phyloP scores from a whole-genome alignment of 345 rosid genomes.

The Boechera retrofracta region DNA sequence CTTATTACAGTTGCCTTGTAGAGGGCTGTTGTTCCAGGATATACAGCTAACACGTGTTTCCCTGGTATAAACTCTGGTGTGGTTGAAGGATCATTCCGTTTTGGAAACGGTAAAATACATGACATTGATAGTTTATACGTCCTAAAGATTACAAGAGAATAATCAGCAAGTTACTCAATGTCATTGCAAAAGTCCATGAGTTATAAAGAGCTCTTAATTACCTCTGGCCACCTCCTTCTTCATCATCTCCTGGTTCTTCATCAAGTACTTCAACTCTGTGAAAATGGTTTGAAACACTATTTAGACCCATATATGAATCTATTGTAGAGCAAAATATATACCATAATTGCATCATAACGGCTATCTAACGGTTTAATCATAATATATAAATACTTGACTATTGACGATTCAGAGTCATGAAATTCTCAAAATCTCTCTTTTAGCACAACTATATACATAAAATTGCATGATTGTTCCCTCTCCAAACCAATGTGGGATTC shows the following conservation, averaged over 20 bases:
- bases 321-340: not conserved
- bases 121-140: conserved; percentile 86
- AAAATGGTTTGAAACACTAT: not conserved
- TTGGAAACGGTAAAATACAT: conserved; percentile 84
- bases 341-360: not conserved
- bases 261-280: conserved; percentile 89
- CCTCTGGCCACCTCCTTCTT: conserved; percentile 84
- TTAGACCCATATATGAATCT: conserved; percentile 12
- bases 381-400: not conserved
- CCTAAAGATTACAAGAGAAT: conserved; percentile 48
- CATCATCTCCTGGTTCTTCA: conserved; percentile 98
- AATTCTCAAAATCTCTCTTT: not conserved
- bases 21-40: conserved; percentile 97
- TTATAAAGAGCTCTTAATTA: conserved; percentile 25
- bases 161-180: conserved; percentile 13
- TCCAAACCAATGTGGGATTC: not conserved
- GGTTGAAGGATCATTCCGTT: conserved; percentile 64
- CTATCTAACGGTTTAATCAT: not conserved
- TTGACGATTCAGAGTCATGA: not conserved
- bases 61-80: conserved; percentile 71
- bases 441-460: not conserved
- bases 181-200: conserved; percentile 8
- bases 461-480: not conserved
- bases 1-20: conserved; percentile 91
- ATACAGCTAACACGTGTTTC: conserved; percentile 92